Evolutionary conservation across 805 yeast species (phyloP).

Genomic region (Kodamaea neixiangensis): DNA sequence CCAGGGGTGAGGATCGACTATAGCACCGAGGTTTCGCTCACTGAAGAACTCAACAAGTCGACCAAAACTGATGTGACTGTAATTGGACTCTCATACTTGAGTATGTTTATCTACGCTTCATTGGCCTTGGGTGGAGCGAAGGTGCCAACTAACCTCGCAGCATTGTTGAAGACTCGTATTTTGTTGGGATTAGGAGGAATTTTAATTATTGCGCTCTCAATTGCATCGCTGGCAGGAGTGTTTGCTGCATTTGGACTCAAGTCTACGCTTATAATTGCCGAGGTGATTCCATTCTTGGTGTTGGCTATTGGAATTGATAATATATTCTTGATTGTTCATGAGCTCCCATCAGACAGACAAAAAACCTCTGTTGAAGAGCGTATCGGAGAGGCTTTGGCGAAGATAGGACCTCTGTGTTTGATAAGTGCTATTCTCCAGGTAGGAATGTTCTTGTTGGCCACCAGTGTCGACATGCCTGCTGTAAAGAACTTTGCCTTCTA

Average conservation of each 20-base stretch:
- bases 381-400: conserved; percentile 62
- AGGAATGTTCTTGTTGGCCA: conserved; percentile 76
- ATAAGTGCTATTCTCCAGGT: conserved; percentile 77
- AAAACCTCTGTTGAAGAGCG: conserved; percentile 49
- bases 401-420: conserved; percentile 85
- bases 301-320: conserved; percentile 97
- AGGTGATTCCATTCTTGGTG: conserved; percentile 91
- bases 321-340: conserved; percentile 83
- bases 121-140: conserved; percentile 57
- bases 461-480: conserved; percentile 91
- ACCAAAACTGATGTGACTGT: conserved; percentile 77
- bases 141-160: conserved; percentile 24
- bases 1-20: conserved; percentile 57
- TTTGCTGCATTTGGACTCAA: conserved; percentile 76
- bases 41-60: conserved; percentile 79
- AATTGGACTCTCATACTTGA: conserved; percentile 70
- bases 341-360: conserved; percentile 40
- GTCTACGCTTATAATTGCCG: conserved; percentile 91
- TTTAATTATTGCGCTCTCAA: conserved; percentile 76
- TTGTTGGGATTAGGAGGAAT: conserved; percentile 85
- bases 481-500: conserved; percentile 90
- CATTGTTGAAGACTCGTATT: conserved; percentile 58
- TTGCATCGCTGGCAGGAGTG: conserved; percentile 78
- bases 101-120: conserved; percentile 89
- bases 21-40: conserved; percentile 81